Conservation (phyloP, 2,329 filamentous ascomycete genomes). For the Scytalidium lignicola region DNA sequence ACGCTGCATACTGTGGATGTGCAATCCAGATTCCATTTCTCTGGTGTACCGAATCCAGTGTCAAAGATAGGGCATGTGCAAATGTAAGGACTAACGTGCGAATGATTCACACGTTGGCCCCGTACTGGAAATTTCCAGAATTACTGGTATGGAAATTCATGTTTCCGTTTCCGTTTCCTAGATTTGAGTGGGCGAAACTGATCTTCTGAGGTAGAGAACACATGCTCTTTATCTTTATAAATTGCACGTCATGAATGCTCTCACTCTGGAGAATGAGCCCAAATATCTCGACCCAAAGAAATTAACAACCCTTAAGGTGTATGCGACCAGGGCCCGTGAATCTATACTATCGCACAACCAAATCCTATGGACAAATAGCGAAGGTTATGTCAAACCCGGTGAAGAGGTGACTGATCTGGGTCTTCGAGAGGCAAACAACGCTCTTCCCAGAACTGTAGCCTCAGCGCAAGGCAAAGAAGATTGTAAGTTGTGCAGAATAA, state of each 20-base stretch:
- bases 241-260: not conserved
- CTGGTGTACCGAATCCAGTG: slow-evolving; percentile 12
- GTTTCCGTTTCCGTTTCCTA: not conserved
- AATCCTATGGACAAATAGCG: not conserved
- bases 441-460: not conserved
- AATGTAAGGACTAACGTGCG: slow-evolving; percentile 15
- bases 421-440: not conserved
- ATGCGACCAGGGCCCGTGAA: not conserved
- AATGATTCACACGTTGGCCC: slow-evolving; percentile 9
- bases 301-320: not conserved
- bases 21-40: slow-evolving; percentile 20
- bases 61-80: slow-evolving; percentile 9
- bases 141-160: not conserved
- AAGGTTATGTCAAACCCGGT: not conserved
- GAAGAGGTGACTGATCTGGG: not conserved
- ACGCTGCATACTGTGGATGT: slow-evolving; percentile 16
- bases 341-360: not conserved
- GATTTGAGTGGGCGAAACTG: too few relatives aligned
- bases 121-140: slow-evolving; percentile 5
- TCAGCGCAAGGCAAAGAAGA: not conserved
- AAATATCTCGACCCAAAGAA: not conserved
- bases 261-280: not conserved
- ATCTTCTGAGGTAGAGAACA: not conserved
- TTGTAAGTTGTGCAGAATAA: too few relatives aligned
- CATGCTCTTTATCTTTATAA: not conserved